Conservation (phyloP, 2,329 filamentous ascomycete genomes). For the Colletotrichum trifolii region DNA sequence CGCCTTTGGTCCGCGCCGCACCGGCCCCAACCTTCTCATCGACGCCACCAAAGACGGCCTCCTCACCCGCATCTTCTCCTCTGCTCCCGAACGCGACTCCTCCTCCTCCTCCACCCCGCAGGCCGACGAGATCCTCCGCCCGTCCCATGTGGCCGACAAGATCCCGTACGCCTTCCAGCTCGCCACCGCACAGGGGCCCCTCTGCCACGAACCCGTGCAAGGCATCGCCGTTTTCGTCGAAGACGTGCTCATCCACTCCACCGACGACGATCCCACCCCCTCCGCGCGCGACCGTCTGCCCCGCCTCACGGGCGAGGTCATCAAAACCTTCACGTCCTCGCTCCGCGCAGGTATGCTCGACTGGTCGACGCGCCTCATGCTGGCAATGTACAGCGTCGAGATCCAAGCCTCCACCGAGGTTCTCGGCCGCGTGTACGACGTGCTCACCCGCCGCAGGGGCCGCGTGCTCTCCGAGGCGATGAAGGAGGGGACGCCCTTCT, state of each 20-base stretch:
- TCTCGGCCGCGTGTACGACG: slow-evolving; percentile 92
- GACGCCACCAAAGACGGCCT: slow-evolving; percentile 80
- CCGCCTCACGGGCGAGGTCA: slow-evolving; percentile 90
- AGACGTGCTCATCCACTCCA: slow-evolving; percentile 69
- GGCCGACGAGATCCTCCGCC: slow-evolving; percentile 62
- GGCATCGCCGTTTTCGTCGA: slow-evolving; percentile 93
- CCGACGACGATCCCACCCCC: slow-evolving; percentile 60
- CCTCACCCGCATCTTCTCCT: slow-evolving; percentile 75
- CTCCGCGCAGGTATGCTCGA: slow-evolving; percentile 90
- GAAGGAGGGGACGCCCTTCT: slow-evolving; percentile 96
- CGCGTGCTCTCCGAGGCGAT: slow-evolving; percentile 90
- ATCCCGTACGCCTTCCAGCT: slow-evolving; percentile 95
- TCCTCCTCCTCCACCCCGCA: slow-evolving; percentile 47
- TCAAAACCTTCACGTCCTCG: slow-evolving; percentile 86
- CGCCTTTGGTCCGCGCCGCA: slow-evolving; percentile 88
- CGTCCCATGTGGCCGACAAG: slow-evolving; percentile 85
- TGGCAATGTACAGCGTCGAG: slow-evolving; percentile 98
- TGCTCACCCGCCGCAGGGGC: slow-evolving; percentile 94
- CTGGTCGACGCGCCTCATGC: slow-evolving; percentile 93
- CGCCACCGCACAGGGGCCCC: slow-evolving; percentile 85
- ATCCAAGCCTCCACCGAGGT: slow-evolving; percentile 98
- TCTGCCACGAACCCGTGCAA: slow-evolving; percentile 93
- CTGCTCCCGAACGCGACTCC: slow-evolving; percentile 43
- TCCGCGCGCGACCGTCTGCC: slow-evolving; percentile 75
- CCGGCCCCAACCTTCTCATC: slow-evolving; percentile 89